phyloP scores from a whole-genome alignment of 768 basidiomycete species.

The Hypsizygus marmoreus region DNA sequence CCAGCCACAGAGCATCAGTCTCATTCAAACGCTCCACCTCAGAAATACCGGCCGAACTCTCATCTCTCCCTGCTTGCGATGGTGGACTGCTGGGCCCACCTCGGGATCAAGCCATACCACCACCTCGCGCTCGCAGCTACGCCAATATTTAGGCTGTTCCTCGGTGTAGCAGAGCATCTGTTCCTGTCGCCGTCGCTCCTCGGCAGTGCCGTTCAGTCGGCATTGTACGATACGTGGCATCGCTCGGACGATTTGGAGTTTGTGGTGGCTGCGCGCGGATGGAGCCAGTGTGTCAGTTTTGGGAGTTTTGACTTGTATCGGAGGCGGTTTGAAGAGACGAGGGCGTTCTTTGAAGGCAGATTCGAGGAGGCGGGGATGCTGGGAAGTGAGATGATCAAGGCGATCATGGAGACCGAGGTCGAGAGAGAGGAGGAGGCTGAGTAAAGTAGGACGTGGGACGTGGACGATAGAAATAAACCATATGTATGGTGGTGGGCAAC shows the following conservation, averaged over 20 bases:
- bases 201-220: constrained; percentile 71
- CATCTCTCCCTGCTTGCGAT: constrained; percentile 94
- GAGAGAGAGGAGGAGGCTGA: constrained; percentile 35
- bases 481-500: too few species aligned
- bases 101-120: constrained; percentile 84
- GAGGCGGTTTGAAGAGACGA: constrained; percentile 76
- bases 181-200: constrained; percentile 73
- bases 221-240: constrained; percentile 75
- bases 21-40: constrained; percentile 49
- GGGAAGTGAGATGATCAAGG: constrained; percentile 89
- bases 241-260: constrained; percentile 93
- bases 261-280: constrained; percentile 88
- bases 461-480: too few species aligned
- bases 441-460: too few species aligned
- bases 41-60: constrained; percentile 66
- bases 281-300: constrained; percentile 95
- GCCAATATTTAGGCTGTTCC: constrained; percentile 94
- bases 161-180: constrained; percentile 95
- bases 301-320: constrained; percentile 90
- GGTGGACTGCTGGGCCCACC: constrained; percentile 96
- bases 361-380: constrained; percentile 86
- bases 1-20: constrained; percentile 56
- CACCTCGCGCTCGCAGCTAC: constrained; percentile 94
- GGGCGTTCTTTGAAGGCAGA: constrained; percentile 79
- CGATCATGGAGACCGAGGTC: constrained; percentile 67